These are phyloP conservation scores for Filobasidium floriforme DNA, from an alignment of 768 basidiomycete genomes.

Conservation along the genomic window DNA sequence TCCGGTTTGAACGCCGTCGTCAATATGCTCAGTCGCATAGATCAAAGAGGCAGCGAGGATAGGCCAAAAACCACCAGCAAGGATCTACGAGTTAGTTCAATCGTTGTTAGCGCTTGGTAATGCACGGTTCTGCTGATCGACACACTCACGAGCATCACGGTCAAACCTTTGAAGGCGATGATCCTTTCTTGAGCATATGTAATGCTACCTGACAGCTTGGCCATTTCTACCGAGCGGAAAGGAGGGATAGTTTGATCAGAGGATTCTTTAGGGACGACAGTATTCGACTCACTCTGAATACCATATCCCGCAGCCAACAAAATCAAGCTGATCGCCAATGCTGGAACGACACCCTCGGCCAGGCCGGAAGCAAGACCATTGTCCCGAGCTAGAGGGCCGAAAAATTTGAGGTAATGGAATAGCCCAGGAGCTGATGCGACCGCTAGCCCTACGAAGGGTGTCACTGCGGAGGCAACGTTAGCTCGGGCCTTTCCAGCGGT, in stretches of 20 bases:
- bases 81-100: conserved; percentile 46
- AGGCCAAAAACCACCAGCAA: conserved; percentile 57
- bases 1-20: conserved; percentile 39
- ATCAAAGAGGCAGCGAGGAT: conserved; percentile 62
- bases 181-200: background rate
- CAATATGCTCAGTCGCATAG: conserved; percentile 60
- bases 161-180: background rate
- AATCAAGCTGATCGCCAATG: conserved; percentile 52
- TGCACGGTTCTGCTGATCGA: too few relatives aligned
- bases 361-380: conserved; percentile 57
- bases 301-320: conserved; percentile 51
- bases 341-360: conserved; percentile 62
- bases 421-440: conserved; percentile 65
- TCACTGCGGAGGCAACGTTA: conserved; percentile 50
- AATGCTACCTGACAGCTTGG: background rate
- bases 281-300: conserved; percentile 3
- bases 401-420: conserved; percentile 62
- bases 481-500: conserved; percentile 13
- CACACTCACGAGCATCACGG: conserved; percentile 6
- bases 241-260: too few relatives aligned
- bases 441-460: conserved; percentile 62
- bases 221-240: background rate
- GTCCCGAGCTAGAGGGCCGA: conserved; percentile 52
- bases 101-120: too few relatives aligned
- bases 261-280: background rate